phyloP scores from a whole-genome alignment of 228 moss, liverwort and hornwort genomes.

The Sphagnum magellanicum region DNA sequence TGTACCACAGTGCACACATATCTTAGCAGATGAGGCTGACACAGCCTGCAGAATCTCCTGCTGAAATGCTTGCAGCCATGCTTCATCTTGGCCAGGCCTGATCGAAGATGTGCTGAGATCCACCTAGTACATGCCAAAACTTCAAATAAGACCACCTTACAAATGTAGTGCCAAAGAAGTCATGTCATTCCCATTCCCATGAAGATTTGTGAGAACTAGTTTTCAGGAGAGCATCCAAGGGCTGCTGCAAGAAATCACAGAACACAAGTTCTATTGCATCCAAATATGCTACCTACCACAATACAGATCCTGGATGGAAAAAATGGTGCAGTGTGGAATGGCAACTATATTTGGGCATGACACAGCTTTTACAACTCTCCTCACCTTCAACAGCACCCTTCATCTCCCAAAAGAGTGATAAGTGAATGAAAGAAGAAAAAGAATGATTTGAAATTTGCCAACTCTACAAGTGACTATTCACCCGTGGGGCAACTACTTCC shows the following conservation, averaged over 20 bases:
- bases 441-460: too few relatives aligned
- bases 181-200: neutral
- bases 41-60: slow-evolving; percentile 60
- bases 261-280: too few relatives aligned
- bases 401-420: neutral
- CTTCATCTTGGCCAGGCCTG: slow-evolving; percentile 61
- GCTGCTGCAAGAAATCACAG: too few relatives aligned
- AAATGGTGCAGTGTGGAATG: neutral
- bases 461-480: too few relatives aligned
- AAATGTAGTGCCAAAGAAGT: neutral
- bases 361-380: neutral
- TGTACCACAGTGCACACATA: slow-evolving; percentile 70
- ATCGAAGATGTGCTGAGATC: slow-evolving; percentile 75
- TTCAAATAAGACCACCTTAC: neutral
- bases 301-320: too few relatives aligned
- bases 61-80: slow-evolving; percentile 56
- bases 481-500: too few relatives aligned
- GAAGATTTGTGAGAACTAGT: neutral
- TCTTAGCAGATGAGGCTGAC: slow-evolving; percentile 51
- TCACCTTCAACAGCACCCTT: neutral
- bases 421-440: neutral
- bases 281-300: too few relatives aligned
- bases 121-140: slow-evolving; percentile 34
- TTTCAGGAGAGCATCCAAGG: too few relatives aligned
- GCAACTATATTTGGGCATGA: neutral